Base-by-base conservation (phyloP, 2,329 filamentous ascomycete genomes). In the Calycina herbarum region DNA sequence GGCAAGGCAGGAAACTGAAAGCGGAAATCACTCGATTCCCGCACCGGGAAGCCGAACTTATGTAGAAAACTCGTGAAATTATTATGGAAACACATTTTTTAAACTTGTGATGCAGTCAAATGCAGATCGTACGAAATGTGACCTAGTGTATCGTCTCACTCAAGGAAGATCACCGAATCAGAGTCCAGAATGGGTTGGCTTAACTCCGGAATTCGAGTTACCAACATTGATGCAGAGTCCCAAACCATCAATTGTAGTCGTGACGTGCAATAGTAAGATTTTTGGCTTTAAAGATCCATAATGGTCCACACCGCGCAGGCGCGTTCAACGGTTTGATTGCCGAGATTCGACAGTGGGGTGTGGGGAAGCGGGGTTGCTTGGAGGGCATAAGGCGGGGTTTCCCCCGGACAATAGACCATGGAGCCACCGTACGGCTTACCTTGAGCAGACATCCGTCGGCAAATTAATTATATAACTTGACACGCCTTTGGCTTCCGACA, bases 131-230 rank as follows among this genome's bases (percentile, higher is more conserved):
- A 54, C 20, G 48, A 27, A 54, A 54, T 54, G 8, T 13, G 48
- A 54, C 24, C 48, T 54, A 54, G 48, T 54, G 48, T 54, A 54
- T 27, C 48, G 48, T 54, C 20, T 54, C 20, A 54, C 48, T 54
- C 24, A n/a, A 51, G 10, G 45, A 51, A 51, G 20, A 54, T 54
- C 20, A 27, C 4, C 20, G 48, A 54, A 54, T 54, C 11, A 54
- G 48, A 54, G 20, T 24, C 8, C 48, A 51, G n/a, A 51, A 51
- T 24, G 2, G n/a, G 7, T 24, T 27, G 7, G n/a, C 48, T 15
- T 11, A 54, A 27, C 48, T 13, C 24, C 48, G 48, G 24, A 54
- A 11, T 24, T 27, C 13, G 20, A 54, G n/a, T 27, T 54, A 13
- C 11, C 20, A 54, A 13, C 48, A 54, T 27, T 54, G 48, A 54